phyloP scores from a whole-genome alignment of 73 alveolate genomes.

The Tetrahymena borealis region DNA sequence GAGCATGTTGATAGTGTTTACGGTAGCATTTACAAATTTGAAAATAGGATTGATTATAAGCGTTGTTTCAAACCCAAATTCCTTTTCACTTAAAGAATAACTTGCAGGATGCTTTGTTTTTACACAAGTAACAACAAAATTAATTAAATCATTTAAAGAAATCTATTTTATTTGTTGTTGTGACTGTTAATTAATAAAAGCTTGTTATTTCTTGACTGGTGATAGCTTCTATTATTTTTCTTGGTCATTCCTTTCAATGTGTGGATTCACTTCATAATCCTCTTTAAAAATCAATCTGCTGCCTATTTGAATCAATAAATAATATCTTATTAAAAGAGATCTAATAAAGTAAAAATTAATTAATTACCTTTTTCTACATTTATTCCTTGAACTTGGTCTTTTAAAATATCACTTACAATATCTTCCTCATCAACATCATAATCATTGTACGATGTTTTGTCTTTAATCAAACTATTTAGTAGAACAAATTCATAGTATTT shows the following conservation, averaged over 20 bases:
- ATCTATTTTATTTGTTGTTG: background rate
- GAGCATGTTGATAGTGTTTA: constrained; percentile 2
- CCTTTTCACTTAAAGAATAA: constrained; percentile 1
- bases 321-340: background rate
- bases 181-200: background rate
- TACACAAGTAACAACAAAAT: constrained; percentile 8
- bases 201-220: background rate
- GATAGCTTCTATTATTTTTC: background rate
- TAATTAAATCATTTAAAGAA: background rate
- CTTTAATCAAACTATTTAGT: constrained; percentile 11
- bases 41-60: constrained; percentile 31
- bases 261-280: background rate
- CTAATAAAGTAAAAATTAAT: no score
- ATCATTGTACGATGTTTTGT: constrained; percentile 6
- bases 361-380: background rate
- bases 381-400: background rate
- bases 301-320: background rate
- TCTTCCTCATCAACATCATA: constrained; percentile 37
- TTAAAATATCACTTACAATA: background rate
- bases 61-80: constrained; percentile 25
- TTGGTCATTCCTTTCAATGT: background rate
- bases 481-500: constrained; percentile 21
- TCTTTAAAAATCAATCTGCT: background rate
- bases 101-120: background rate
- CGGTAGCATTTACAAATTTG: constrained; percentile 35